Conservation (phyloP, 805 yeast species). For the Metschnikowia colocasiae region DNA sequence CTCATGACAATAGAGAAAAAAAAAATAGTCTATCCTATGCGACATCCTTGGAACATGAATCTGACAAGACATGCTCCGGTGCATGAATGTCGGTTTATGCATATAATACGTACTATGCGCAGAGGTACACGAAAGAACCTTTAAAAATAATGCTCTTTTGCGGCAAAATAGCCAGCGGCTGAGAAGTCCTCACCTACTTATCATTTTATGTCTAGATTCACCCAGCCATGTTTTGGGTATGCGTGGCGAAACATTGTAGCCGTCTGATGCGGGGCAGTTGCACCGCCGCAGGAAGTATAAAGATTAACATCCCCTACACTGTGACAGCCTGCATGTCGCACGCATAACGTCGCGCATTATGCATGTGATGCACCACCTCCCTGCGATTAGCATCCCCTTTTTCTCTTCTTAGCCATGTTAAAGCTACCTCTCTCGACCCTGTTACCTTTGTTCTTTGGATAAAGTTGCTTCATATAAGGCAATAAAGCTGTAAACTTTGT, state of each 20-base stretch:
- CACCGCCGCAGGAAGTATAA: neutral
- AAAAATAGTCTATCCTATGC: neutral
- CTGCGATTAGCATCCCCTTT: slow-evolving; percentile 6
- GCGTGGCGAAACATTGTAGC: no score
- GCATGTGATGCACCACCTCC: slow-evolving; percentile 6
- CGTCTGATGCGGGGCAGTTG: neutral
- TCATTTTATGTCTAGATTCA: neutral
- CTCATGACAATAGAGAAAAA: neutral
- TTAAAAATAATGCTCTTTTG: neutral
- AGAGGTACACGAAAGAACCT: neutral
- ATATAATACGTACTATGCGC: neutral
- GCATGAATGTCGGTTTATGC: slow-evolving; percentile 2
- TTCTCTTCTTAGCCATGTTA: neutral
- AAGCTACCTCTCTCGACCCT: neutral
- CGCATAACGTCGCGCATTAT: slow-evolving; percentile 5
- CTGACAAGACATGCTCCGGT: slow-evolving; percentile 3
- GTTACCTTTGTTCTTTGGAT: neutral
- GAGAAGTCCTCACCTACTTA: neutral
- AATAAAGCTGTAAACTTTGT: neutral
- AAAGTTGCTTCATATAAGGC: neutral
- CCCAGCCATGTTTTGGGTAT: no score
- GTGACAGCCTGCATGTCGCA: neutral
- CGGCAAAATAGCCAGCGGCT: neutral
- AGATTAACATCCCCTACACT: neutral
- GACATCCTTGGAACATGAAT: slow-evolving; percentile 1